These are phyloP conservation scores for Phyllostachys edulis DNA, from an alignment of 176 grass and related monocot genomes.

Conservation along the genomic window DNA sequence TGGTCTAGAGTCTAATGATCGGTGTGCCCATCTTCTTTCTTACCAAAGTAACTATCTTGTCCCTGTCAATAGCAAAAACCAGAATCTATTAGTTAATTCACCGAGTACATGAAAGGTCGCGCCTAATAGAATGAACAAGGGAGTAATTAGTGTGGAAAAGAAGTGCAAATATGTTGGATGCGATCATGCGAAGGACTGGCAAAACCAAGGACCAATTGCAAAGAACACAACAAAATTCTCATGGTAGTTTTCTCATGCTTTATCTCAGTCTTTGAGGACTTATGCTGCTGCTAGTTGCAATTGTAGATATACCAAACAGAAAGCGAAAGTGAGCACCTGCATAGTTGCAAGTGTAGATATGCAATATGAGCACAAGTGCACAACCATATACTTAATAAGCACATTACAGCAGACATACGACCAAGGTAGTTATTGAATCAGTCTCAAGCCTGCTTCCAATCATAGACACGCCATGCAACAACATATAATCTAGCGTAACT, in stretches of 20 bases:
- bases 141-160: too few relatives aligned
- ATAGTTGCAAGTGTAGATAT: not conserved
- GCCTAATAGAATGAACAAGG: too few relatives aligned
- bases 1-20: too few relatives aligned
- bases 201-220: slow-evolving; percentile 26
- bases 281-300: slow-evolving; percentile 47
- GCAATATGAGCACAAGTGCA: slow-evolving; percentile 20
- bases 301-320: not conserved
- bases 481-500: slow-evolving; percentile 25
- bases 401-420: slow-evolving; percentile 28
- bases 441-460: slow-evolving; percentile 36
- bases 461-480: slow-evolving; percentile 25
- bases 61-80: too few relatives aligned
- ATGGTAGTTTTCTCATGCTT: slow-evolving; percentile 88
- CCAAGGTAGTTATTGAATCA: slow-evolving; percentile 40
- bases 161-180: too few relatives aligned
- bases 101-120: too few relatives aligned
- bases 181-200: too few relatives aligned
- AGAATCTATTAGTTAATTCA: too few relatives aligned
- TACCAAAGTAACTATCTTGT: too few relatives aligned
- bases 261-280: slow-evolving; percentile 53
- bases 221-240: slow-evolving; percentile 17
- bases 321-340: not conserved
- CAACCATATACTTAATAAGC: slow-evolving; percentile 26
- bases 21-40: too few relatives aligned